Evolutionary conservation across 176 grass and related monocot species (phyloP), one percentile per base, ranked within the genome.

Genomic region (Oryza meridionalis): DNA sequence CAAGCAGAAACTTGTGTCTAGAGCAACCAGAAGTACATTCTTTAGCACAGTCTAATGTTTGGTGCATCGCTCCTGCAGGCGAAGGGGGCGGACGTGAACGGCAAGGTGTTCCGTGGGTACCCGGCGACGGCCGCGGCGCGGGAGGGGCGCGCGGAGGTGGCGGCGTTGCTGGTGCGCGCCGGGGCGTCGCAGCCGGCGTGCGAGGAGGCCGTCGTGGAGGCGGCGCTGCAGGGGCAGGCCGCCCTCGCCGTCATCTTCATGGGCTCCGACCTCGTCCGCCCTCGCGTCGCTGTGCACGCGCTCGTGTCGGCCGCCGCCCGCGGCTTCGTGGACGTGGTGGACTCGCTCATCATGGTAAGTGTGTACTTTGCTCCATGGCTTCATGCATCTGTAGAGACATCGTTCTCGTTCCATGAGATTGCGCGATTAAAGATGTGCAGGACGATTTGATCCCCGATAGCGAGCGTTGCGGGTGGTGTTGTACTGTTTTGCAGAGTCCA

Each of bases 201-300:
- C 77, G 96, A 99, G 87, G 96, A 99, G 81, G 96, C 96, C 71
- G 76, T 99, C 77, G 91, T 99, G 29, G 96, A 99, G 89, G 93
- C 93, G 9, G 88, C 91, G 37, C 49, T 90, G 45, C 93, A 99
- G 63, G 91, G 91, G 47, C 88, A 81, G 70, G 85, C 93, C 6
- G 62, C 82, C n/a, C 88, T 99, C 32, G 89, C 86, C 8, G 89
- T 86, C 50, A 87, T 96, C 72, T 82, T 94, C 75, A 96, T 99
- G 93, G 44, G 72, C 65, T 94, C 93, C 21, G 96, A 99, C 75
- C 93, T 99, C 65, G 88, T 99, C 71, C 81, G 91, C 66, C 90
- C 96, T 1, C 85, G 87, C 31, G 64, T 86, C 11, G 96, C 96
- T 21, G 91, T 86, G 70, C 96, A 90, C 37, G 93, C 96, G 32